Base-by-base conservation (phyloP, 495 filamentous ascomycete species). In the Xylaria longipes region DNA sequence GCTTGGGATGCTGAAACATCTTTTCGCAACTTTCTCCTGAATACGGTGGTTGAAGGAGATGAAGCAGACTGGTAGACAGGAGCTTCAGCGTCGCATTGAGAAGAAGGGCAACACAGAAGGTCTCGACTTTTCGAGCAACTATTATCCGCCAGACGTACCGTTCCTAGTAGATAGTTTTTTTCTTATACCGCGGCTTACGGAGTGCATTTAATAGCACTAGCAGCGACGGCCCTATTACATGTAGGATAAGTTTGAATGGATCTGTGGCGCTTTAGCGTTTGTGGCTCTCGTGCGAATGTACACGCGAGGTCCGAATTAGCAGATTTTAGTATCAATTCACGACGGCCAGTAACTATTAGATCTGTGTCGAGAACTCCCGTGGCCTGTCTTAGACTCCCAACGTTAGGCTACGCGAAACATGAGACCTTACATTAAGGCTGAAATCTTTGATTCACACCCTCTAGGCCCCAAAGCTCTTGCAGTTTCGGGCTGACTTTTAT, bases 401-500 rank as follows among this genome's bases (percentile, higher is more conserved):
- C 5, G 8, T 48, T n/a, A 45, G 48, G n/a, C 48, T 25, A 52
- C 22, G 22, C 22, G 22, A 52, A 52, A 27, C 12, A 56, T 56
- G 25, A 12, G 12, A 27, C 50, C 46, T 56, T 6, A 29, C 9
- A 56, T 56, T 3, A 56, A 29, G 12, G 3, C 25, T 56, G 25
- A 17, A 56, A 14, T 15, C 4, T 29, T 15, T 31, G 12, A 56
- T 56, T 17, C 52, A 15, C 8, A 15, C 27, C 14, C 52, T 56
- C 27, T 15, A 25, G 27, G 27, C 27, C 45, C 52, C 52, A 56
- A 56, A 56, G 52, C 27, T 56, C 52, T 25, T 56, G 52, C 0
- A 56, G 52, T 17, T 56, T 29, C 22, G 52, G 52, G 27, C 52
- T 56, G 12, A 56, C 52, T 31, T 56, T 56, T 56, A 56, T 27